A percentile compares a stretch with the other conserved stretches of the same genome.
Conservation (phyloP, 441 rosid species). For the Populus hybrid region DNA sequence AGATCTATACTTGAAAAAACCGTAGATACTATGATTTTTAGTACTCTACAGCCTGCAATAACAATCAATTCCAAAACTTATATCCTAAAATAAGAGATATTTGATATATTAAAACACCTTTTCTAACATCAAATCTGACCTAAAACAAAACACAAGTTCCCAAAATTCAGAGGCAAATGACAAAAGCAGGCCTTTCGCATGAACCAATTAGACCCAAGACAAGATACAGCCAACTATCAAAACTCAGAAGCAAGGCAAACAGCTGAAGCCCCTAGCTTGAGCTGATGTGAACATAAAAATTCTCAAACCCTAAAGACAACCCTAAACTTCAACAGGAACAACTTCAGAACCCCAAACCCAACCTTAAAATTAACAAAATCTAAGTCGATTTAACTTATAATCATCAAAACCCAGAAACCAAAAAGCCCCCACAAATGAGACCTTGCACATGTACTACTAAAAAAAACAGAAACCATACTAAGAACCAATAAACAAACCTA, state of each 20-base stretch:
- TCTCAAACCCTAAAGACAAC: neutral
- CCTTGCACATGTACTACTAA: neutral
- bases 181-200: neutral
- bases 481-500: neutral
- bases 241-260: neutral
- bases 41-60: neutral
- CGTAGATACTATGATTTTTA: neutral
- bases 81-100: neutral
- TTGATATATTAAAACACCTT: neutral
- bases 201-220: neutral
- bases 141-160: neutral
- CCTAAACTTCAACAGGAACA: neutral
- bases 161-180: neutral
- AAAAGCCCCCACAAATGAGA: neutral
- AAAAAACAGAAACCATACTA: neutral
- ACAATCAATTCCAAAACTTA: neutral
- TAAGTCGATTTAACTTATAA: neutral
- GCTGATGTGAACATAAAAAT: neutral
- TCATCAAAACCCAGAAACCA: neutral
- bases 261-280: neutral
- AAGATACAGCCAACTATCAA: neutral
- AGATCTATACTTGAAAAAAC: neutral
- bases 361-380: neutral
- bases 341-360: neutral
- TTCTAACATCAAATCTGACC: neutral